These are phyloP conservation scores for Rhipidocladum racemiflorum DNA, from an alignment of 176 grass and related monocot genomes.

Conservation along the genomic window DNA sequence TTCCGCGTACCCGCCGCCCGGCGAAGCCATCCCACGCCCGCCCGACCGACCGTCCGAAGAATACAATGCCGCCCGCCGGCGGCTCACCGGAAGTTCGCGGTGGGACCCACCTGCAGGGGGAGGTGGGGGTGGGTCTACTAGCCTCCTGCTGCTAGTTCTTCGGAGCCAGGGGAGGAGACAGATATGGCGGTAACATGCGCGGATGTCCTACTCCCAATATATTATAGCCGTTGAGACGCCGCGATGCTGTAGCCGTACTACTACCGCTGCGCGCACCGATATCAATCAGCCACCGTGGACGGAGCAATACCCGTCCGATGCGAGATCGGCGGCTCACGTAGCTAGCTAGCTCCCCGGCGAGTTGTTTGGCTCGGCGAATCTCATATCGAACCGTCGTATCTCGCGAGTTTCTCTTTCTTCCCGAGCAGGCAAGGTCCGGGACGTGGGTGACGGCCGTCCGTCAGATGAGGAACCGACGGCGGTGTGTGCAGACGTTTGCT, in stretches of 20 bases:
- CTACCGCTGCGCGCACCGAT: not conserved
- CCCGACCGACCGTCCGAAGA: not conserved
- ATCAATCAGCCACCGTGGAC: not conserved
- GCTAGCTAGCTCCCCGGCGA: not conserved
- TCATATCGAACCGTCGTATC: not conserved
- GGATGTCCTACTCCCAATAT: slow-evolving; percentile 30
- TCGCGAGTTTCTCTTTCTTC: slow-evolving; percentile 2
- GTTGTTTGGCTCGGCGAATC: not conserved
- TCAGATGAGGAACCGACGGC: not conserved
- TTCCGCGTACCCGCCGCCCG: slow-evolving; percentile 7
- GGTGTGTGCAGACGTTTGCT: not conserved
- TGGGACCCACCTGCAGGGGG: slow-evolving; percentile 10
- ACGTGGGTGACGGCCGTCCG: fast-evolving
- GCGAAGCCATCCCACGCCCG: slow-evolving; percentile 26
- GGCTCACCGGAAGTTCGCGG: not conserved
- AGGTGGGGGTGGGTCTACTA: not conserved
- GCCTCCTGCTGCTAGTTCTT: not conserved
- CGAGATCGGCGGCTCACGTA: not conserved
- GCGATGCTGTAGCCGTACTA: not conserved
- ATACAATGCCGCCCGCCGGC: slow-evolving; percentile 35
- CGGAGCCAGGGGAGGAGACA: not conserved
- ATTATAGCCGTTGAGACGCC: slow-evolving; percentile 61
- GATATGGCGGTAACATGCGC: slow-evolving; percentile 55
- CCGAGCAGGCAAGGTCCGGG: not conserved
- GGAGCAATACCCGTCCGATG: slow-evolving; percentile 5